These are phyloP conservation scores for Melastoma candidum DNA, from an alignment of 441 rosid species.

Conservation along the genomic window DNA sequence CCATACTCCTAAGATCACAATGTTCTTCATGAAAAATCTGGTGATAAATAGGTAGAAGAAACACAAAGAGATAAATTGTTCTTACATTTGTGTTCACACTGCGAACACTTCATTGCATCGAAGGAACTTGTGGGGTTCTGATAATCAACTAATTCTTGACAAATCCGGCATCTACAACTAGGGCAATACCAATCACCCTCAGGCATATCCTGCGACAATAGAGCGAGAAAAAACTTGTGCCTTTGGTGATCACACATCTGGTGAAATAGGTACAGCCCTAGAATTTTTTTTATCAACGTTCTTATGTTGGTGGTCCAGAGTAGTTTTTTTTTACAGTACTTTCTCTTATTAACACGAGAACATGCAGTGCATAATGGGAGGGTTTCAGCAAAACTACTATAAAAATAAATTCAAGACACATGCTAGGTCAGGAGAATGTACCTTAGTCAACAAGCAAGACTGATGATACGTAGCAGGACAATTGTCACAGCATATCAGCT, in stretches of 20 bases:
- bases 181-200: slow-evolving; percentile 92
- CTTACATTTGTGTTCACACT: slow-evolving; percentile 90
- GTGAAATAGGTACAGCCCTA: too few relatives aligned
- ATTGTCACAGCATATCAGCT: slow-evolving; percentile 88
- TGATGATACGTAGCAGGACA: slow-evolving; percentile 90
- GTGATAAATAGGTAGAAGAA: too few relatives aligned
- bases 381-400: neutral
- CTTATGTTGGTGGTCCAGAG: too few relatives aligned
- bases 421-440: slow-evolving; percentile 16
- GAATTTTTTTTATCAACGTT: too few relatives aligned
- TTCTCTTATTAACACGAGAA: too few relatives aligned
- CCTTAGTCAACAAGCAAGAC: slow-evolving; percentile 78
- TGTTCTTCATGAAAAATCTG: too few relatives aligned
- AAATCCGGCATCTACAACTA: slow-evolving; percentile 78
- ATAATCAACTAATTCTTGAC: slow-evolving; percentile 61
- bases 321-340: too few relatives aligned
- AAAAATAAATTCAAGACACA: slow-evolving; percentile 10
- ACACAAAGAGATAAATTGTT: neutral
- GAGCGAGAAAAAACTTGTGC: slow-evolving; percentile 1
- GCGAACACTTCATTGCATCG: slow-evolving; percentile 60
- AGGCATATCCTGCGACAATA: slow-evolving; percentile 61
- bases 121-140: slow-evolving; percentile 29
- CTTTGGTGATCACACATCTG: neutral
- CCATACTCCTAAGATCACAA: too few relatives aligned
- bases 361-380: neutral